Evolutionary conservation across 768 basidiomycete genomes (phyloP), one percentile per base, ranked within the genome.

Genomic region (Trametes punicea): DNA sequence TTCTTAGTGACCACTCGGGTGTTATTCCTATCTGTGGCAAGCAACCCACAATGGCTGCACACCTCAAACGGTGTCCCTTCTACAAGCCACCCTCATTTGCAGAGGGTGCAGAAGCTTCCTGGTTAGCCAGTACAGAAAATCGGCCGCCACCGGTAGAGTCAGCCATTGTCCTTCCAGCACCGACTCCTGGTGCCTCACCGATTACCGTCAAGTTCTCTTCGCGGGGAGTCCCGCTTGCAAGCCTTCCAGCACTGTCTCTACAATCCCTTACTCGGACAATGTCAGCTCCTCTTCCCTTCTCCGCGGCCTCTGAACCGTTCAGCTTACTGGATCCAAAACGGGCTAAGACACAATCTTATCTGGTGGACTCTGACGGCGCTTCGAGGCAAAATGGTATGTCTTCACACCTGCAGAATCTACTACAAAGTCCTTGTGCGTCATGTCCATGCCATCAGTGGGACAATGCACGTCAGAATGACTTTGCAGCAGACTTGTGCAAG

Each of bases 401-500:
- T 2, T 41, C 39, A 23, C 4, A 21, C 18, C 18, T 41, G 39
- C 18, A 41, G 6, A 11, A 11, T 11, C 18, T 41, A n/a, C 39
- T 41, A 6, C 39, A 23, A 18, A 41, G 16, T 18, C 39, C 39
- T 3, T 41, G 39, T 41, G 39, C 20, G 6, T 4, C 21, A 23
- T 41, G 39, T 11, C 39, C 39, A 8, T 41, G 39, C 18, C 39
- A 41, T 21, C 39, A 13, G 6, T 41, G 39, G 39, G n/a, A 10
- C 7, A 20, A 41, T 1, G 23, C 6, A 9, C n/a, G 18, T 10
- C 39, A 41, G 21, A n/a, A 10, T 7, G 59, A 64, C 23, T 66
- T 68, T 42, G 57, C 51, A 2, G 51, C 51, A 1, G 64, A 67
- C 50, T 16, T 65, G 20, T 65, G 60, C 48, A 45, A 51, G 18